phyloP scores from a whole-genome alignment of 2,329 filamentous ascomycete genomes.

The Epichloe elymi region DNA sequence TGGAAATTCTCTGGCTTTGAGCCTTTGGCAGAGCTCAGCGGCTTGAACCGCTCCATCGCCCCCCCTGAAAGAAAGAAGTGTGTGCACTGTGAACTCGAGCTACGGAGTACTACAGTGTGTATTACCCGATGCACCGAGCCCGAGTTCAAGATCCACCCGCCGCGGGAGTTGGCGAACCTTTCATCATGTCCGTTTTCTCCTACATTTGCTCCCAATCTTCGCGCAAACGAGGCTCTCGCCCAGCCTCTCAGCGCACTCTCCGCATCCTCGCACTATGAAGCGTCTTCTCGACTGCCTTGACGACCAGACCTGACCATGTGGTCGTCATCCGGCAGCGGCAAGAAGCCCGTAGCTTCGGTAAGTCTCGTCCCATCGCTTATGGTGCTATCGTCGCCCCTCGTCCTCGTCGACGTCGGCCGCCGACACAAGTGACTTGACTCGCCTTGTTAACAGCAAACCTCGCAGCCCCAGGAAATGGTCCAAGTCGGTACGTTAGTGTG shows the following conservation, averaged over 20 bases:
- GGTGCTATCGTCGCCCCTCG: background rate
- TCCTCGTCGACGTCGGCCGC: background rate
- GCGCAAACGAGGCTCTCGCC: constrained; percentile 9
- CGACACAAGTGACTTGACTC: background rate
- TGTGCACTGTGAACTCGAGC: no score
- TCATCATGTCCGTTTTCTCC: background rate
- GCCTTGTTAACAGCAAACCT: constrained; percentile 24
- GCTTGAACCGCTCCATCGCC: background rate
- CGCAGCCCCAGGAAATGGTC: constrained; percentile 78
- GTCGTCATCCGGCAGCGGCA: constrained; percentile 50
- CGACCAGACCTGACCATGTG: constrained; percentile 38
- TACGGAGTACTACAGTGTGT: no score
- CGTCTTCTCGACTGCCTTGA: constrained; percentile 11
- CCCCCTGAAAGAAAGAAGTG: no score
- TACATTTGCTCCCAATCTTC: background rate
- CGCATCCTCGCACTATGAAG: constrained; percentile 18
- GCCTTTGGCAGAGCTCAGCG: background rate
- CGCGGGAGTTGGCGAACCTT: background rate
- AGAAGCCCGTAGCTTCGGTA: constrained; percentile 63
- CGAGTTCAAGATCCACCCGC: background rate
- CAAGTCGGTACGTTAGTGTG: constrained; percentile 69
- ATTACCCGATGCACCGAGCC: no score
- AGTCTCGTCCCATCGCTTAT: constrained; percentile 16
- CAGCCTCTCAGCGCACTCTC: constrained; percentile 13
- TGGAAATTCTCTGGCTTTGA: background rate